A percentile compares a stretch with the other conserved stretches of the same genome.
Evolutionary conservation across 768 basidiomycete genomes (phyloP).

Genomic region (Russula griseocarnosa): DNA sequence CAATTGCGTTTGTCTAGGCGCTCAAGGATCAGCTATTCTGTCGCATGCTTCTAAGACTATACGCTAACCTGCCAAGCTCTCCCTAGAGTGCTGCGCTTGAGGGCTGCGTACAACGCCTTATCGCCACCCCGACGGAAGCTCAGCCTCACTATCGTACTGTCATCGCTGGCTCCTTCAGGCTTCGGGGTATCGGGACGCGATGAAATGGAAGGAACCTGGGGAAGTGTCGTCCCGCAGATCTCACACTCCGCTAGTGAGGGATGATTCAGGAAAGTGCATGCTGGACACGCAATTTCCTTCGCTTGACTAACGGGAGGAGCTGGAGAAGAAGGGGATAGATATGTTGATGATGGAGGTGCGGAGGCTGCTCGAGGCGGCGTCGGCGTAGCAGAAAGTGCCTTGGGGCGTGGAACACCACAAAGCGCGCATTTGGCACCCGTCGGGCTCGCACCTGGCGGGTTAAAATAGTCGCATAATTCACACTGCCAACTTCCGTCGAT

Average conservation of each 20-base stretch:
- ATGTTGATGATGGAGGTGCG: conserved; percentile 29
- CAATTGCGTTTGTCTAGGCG: conserved; percentile 11
- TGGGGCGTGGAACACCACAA: conserved; percentile 71
- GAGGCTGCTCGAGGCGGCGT: conserved; percentile 29
- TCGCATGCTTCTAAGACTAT: neutral
- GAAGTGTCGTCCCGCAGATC: conserved; percentile 75
- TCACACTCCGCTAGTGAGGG: conserved; percentile 72
- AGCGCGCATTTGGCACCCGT: conserved; percentile 65
- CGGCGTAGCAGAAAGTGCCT: conserved; percentile 33
- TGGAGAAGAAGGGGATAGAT: conserved; percentile 41
- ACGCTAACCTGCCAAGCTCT: conserved; percentile 70
- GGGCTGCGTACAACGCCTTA: conserved; percentile 69
- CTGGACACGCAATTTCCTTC: conserved; percentile 61
- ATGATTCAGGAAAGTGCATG: conserved; percentile 92
- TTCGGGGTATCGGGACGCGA: conserved; percentile 55
- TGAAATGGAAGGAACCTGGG: conserved; percentile 35
- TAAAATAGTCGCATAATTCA: conserved; percentile 81
- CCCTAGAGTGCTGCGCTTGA: conserved; percentile 64
- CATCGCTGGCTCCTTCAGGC: conserved; percentile 39
- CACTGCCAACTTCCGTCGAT: conserved; percentile 71
- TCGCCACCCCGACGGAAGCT: conserved; percentile 93
- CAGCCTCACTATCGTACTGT: conserved; percentile 59
- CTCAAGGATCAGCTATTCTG: conserved; percentile 13
- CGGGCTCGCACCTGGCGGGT: conserved; percentile 72
- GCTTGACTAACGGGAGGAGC: conserved; percentile 36